A percentile compares a stretch with the other conserved stretches of the same genome.
These are phyloP conservation scores for Chloris gayana DNA, from an alignment of 176 grass and related monocot species.

Conservation along the genomic window DNA sequence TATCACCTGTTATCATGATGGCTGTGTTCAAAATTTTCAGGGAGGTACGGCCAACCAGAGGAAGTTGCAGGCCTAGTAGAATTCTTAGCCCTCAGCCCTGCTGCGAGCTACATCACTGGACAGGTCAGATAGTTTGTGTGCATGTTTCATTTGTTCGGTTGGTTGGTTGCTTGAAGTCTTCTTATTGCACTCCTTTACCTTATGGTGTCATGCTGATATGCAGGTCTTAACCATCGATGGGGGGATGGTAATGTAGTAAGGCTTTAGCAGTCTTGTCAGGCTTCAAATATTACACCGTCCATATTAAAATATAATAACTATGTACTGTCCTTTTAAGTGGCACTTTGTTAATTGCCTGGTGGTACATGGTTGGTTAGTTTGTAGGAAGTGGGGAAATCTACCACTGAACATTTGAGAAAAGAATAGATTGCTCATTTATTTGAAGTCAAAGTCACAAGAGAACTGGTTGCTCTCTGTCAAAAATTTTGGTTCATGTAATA, in stretches of 20 bases:
- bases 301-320: no score
- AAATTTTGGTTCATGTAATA: no score
- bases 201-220: background rate
- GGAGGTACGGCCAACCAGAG: slow-evolving; percentile 62
- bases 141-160: background rate
- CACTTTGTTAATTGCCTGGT: background rate
- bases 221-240: slow-evolving; percentile 75
- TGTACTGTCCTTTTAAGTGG: no score
- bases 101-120: slow-evolving; percentile 76
- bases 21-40: slow-evolving; percentile 2
- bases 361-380: background rate
- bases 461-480: no score
- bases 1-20: background rate
- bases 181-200: background rate
- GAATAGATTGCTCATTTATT: background rate
- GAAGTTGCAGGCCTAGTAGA: slow-evolving; percentile 79
- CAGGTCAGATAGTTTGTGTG: slow-evolving; percentile 44
- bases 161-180: background rate
- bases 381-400: no score
- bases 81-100: slow-evolving; percentile 65
- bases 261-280: background rate
- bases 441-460: background rate
- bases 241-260: slow-evolving; percentile 72
- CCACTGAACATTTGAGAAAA: no score
- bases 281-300: background rate